Conservation (phyloP, 768 basidiomycete genomes). For the Lentinula boryana region DNA sequence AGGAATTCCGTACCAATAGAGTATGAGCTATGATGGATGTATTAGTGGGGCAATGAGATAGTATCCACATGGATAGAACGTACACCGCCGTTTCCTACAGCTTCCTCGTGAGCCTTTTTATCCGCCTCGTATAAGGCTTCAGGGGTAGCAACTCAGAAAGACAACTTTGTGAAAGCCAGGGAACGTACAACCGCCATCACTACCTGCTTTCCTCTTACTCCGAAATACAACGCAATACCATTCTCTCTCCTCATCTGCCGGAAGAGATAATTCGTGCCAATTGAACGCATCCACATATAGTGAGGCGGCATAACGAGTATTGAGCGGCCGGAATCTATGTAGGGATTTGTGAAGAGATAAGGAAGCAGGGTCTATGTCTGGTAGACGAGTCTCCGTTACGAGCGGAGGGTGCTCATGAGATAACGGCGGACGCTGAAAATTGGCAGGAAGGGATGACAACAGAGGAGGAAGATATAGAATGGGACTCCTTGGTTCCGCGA, state of each 20-base stretch:
- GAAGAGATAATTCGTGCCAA: constrained; percentile 69
- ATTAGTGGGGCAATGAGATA: constrained; percentile 8
- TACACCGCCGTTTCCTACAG: constrained; percentile 80
- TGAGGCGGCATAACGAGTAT: constrained; percentile 50
- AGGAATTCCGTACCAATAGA: constrained; percentile 95
- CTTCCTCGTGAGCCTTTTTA: constrained; percentile 86
- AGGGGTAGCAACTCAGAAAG: neutral
- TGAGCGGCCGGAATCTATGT: constrained; percentile 64
- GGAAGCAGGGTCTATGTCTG: constrained; percentile 81
- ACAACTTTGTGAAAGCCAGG: constrained; percentile 9
- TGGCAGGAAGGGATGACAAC: constrained; percentile 65
- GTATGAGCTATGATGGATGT: constrained; percentile 47
- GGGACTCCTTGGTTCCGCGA: constrained; percentile 32
- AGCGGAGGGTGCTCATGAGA: constrained; percentile 34
- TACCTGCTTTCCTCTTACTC: constrained; percentile 65
- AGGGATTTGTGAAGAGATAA: constrained; percentile 82
- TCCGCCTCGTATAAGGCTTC: constrained; percentile 87
- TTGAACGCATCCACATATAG: constrained; percentile 83
- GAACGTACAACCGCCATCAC: constrained; percentile 59
- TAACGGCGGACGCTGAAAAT: constrained; percentile 23
- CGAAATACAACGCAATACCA: constrained; percentile 95
- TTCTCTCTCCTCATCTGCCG: constrained; percentile 67
- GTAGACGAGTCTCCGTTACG: constrained; percentile 69
- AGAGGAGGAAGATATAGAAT: constrained; percentile 83
- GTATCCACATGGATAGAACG: constrained; percentile 19